Percentiles rank a stretch among this genome's conserved stretches.
phyloP scores from a whole-genome alignment of 768 basidiomycete species.

The Rhizopogon rudus region DNA sequence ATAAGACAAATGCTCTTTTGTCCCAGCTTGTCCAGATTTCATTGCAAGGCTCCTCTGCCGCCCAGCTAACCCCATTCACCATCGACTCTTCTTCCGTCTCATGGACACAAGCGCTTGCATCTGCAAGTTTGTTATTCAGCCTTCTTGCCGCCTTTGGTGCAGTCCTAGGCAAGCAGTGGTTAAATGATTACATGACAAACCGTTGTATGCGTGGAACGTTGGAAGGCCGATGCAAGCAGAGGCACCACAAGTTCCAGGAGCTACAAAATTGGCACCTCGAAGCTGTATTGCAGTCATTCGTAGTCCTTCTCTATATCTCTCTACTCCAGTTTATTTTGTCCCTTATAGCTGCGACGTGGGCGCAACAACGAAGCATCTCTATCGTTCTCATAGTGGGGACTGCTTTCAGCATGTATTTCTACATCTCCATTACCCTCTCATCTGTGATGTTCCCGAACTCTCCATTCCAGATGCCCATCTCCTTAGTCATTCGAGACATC shows the following conservation, averaged over 20 bases:
- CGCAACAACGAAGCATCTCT: not conserved
- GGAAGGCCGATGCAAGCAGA: not conserved
- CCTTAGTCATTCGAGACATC: not conserved
- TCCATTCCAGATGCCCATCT: constrained; percentile 8
- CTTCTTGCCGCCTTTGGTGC: constrained; percentile 8
- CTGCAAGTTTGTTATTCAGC: constrained; percentile 6
- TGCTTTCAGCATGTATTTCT: not conserved
- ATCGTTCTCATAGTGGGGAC: not conserved
- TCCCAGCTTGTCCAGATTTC: constrained; percentile 4
- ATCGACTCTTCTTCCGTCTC: not conserved
- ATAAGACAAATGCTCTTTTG: constrained; percentile 6
- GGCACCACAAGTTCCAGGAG: not conserved
- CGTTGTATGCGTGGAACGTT: not conserved
- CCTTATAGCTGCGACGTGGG: not conserved
- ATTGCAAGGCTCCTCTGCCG: no score
- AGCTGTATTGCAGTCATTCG: constrained; percentile 1
- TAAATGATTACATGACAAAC: not conserved
- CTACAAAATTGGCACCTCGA: constrained; percentile 7
- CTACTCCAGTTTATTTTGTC: constrained; percentile 4
- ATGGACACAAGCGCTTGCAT: constrained; percentile 5
- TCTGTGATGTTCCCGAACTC: not conserved
- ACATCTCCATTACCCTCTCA: constrained; percentile 1
- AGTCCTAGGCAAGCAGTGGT: constrained; percentile 12
- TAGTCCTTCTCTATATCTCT: constrained; percentile 5
- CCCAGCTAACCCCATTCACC: not conserved